Conservation (phyloP, 805 yeast genomes). For the Metschnikowia hibisci region DNA sequence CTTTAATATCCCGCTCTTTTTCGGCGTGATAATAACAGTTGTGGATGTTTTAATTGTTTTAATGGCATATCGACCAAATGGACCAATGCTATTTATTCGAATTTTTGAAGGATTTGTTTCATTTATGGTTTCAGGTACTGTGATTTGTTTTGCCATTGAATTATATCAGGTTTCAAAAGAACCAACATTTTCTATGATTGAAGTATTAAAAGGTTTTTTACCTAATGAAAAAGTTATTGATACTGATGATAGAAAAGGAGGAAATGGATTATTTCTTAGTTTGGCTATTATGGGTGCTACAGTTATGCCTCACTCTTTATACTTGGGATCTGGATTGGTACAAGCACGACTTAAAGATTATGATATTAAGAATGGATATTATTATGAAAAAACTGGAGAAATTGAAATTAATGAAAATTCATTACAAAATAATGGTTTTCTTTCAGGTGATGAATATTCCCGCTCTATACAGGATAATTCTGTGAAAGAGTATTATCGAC, state of each 20-base stretch:
- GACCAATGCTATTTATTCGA: constrained; percentile 73
- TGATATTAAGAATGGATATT: constrained; percentile 63
- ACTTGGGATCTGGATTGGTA: constrained; percentile 81
- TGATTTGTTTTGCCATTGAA: constrained; percentile 78
- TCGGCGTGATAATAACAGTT: constrained; percentile 82
- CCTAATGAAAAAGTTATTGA: constrained; percentile 44
- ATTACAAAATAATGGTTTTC: not conserved
- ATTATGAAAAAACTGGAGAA: constrained; percentile 22
- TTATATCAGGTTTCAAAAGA: constrained; percentile 61
- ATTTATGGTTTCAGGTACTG: constrained; percentile 72
- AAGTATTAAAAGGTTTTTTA: constrained; percentile 54
- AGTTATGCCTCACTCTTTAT: constrained; percentile 90
- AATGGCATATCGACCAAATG: constrained; percentile 82
- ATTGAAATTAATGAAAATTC: no score
- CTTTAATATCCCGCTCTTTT: constrained; percentile 70
- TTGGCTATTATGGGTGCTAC: constrained; percentile 90
- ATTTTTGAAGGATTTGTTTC: constrained; percentile 81
- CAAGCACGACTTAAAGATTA: constrained; percentile 78
- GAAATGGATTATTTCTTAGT: constrained; percentile 65
- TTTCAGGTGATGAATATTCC: constrained; percentile 12
- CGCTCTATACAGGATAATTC: constrained; percentile 6
- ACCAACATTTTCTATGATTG: constrained; percentile 42
- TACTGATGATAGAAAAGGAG: constrained; percentile 21
- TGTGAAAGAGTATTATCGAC: constrained; percentile 47
- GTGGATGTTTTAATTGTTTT: constrained; percentile 82